Base-by-base conservation (phyloP, 108 stramenopile genomes). In the Fragilaria crotonensis region DNA sequence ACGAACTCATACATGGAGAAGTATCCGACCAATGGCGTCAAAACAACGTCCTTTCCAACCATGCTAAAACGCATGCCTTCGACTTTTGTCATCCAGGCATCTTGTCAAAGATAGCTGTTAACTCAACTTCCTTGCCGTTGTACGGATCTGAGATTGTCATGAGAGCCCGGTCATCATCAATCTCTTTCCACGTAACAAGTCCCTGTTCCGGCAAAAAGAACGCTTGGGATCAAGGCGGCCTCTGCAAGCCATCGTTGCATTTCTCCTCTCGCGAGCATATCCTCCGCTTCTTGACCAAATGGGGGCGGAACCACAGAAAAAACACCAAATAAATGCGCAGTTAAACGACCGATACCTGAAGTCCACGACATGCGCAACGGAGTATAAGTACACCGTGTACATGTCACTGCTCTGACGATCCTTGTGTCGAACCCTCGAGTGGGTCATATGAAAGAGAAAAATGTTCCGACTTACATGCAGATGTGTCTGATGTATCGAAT, bases 191-290 rank as follows among this genome's bases (percentile, higher is more conserved):
- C 5, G 9, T 22, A 11, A 60, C 59, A 4, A 60, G 5, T 5
- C 59, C 59, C 30, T 46, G 23, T 22, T 48, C 25, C 20, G 59
- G 59, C 20, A n/a, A 48, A 18, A 26, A 60, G 30, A 17, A 19
- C 33, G 5, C 46, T 60, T 5, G 59, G 59, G 2, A 60, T 30
- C 17, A 60, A 29, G 9, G 32, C 9, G 18, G 47, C 47, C n/a
- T 60, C 59, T 17, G 59, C 59, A 18, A 60, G 25, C 59, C 59
- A 60, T 45, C 59, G 59, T 47, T 48, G 46, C 23, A 47, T 47
- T 48, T 60, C 46, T 7, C 59, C 59, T 4, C 46, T 5, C 33
- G 25, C 31, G 4, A 57, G 14, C 17, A 5, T 9, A 9, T 57
- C 7, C 11, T 57, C 56, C 4, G 25, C 11, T 19, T 41, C 11